Base-by-base conservation (phyloP, 2,329 filamentous ascomycete genomes). In the Aspergillus jensenii region DNA sequence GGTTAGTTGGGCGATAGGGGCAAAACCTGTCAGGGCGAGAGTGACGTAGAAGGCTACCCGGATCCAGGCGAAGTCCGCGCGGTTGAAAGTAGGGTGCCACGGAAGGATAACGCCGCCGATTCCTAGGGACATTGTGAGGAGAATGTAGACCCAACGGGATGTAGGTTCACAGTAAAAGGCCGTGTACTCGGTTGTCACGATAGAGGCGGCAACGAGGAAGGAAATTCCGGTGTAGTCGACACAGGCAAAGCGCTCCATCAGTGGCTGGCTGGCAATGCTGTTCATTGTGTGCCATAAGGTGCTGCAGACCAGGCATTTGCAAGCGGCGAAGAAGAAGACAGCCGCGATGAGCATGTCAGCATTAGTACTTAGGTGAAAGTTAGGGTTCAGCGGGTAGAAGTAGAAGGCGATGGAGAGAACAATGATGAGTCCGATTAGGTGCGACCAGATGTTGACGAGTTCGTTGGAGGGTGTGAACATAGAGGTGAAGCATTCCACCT, bases 231-330 rank as follows among this genome's bases (percentile, higher is more conserved):
- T 98, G 77, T 99, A 99, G 75, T 99, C 95, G 59, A 99, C 92
- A 74, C 95, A 99, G 17, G 95, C 95, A 69, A 99, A 98, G 61
- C 92, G 89, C 72, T 96, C 95, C 78, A 99, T 89, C 43, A 96
- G 85, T 19, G 87, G 86, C 68, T 96, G 88, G 65, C 96, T 90
- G 17, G 93, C 92, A 55, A 98, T 96, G 67, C 91, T 91, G 79
- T 93, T 96, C 92, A 99, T 98, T 25, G 95, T 97, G 79, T 99
- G 95, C 95, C 95, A 99, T 71, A 98, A 87, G 62, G 89, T 93
- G 61, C 90, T 96, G 86, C 95, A 99, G 71, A 93, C 87, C 55
- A 99, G 85, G 70, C 93, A 98, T 75, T 98, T 92, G 81, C 88
- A 92, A 46, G 95, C 95, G 48, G 93, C 95, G 70, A 96, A 90